These are phyloP conservation scores for Leccinum fallax DNA, from an alignment of 1,284 basidiomycete genomes.

Conservation along the genomic window DNA sequence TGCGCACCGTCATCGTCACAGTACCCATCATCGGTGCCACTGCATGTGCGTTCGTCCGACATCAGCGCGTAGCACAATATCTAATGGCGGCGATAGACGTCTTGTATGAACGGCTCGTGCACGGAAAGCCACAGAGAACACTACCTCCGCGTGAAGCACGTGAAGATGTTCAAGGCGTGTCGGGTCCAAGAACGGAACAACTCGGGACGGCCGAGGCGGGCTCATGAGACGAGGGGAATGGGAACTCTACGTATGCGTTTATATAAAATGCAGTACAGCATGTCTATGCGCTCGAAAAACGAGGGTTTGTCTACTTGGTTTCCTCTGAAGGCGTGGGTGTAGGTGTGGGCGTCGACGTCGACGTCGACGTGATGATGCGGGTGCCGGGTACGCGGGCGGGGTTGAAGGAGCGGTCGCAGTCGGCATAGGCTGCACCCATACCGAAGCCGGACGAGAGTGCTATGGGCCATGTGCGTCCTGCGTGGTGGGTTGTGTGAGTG, in stretches of 20 bases:
- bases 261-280: background rate
- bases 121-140: constrained; percentile 59
- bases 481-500: constrained; percentile 1
- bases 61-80: constrained; percentile 2
- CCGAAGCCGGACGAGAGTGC: constrained; percentile 92
- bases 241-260: background rate
- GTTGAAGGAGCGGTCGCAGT: constrained; percentile 97
- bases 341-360: background rate
- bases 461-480: constrained; percentile 97
- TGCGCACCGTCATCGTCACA: constrained; percentile 61
- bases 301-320: constrained; percentile 23
- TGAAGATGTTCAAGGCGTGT: background rate
- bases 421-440: constrained; percentile 86
- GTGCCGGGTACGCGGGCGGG: constrained; percentile 91
- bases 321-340: constrained; percentile 26
- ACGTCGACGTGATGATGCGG: constrained; percentile 55
- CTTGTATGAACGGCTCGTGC: constrained; percentile 63
- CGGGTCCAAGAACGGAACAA: constrained; percentile 20
- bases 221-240: background rate
- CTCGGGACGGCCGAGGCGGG: constrained; percentile 14
- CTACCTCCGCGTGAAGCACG: constrained; percentile 25
- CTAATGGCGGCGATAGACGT: constrained; percentile 49
- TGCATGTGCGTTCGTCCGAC: constrained; percentile 39
- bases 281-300: constrained; percentile 12
- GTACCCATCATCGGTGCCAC: constrained; percentile 65